Percentiles rank a stretch among this genome's conserved stretches.
These are phyloP conservation scores for Populus simonii DNA, from an alignment of 345 rosid species.

Conservation along the genomic window DNA sequence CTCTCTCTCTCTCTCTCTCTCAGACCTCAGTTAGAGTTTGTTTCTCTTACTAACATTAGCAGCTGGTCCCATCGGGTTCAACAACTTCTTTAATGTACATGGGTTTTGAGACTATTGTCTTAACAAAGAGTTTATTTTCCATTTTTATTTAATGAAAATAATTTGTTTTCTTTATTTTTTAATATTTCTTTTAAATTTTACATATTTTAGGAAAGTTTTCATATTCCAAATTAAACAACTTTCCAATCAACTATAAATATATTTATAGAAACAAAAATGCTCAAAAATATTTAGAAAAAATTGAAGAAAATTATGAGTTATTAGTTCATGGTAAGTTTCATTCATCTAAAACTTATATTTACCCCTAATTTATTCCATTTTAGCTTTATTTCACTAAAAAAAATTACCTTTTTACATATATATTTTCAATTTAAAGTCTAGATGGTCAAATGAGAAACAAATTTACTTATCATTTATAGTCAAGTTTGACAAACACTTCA, in stretches of 20 bases:
- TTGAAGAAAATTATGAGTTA: too few relatives aligned
- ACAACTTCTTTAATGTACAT: constrained; percentile 5
- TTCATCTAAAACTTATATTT: too few relatives aligned
- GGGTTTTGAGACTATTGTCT: neutral
- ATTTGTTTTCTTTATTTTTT: neutral
- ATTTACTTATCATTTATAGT: neutral
- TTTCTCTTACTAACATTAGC: neutral
- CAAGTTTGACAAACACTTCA: neutral
- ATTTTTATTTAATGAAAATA: constrained; percentile 1
- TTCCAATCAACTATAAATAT: neutral
- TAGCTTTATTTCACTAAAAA: too few relatives aligned
- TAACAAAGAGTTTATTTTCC: neutral
- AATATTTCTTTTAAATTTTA: neutral
- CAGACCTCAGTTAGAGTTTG: neutral
- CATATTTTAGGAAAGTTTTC: neutral
- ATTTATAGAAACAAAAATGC: too few relatives aligned
- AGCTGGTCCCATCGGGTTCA: constrained; percentile 11
- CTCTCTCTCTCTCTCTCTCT: neutral
- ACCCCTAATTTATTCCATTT: too few relatives aligned
- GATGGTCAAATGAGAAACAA: neutral
- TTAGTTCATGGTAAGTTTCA: too few relatives aligned
- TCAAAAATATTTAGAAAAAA: too few relatives aligned
- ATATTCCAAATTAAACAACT: neutral
- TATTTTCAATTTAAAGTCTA: too few relatives aligned
- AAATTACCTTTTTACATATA: too few relatives aligned